Percentiles rank a stretch among this genome's conserved stretches.
These are phyloP conservation scores for Sisymbrium irio DNA, from an alignment of 345 rosid species.

Conservation along the genomic window DNA sequence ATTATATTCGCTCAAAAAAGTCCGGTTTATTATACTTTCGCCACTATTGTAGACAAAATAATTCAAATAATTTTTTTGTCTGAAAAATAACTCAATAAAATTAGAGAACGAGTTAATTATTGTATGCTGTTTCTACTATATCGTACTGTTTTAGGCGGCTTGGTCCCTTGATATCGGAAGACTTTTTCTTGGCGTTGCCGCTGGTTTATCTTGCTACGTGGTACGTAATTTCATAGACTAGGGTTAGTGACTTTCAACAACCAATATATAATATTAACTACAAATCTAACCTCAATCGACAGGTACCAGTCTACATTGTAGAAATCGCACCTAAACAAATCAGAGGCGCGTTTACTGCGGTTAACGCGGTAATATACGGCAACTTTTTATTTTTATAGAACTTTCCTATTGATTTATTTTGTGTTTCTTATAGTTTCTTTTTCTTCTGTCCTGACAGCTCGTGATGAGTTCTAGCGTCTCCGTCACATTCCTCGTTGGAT, in stretches of 20 bases:
- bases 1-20: too few species aligned
- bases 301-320: slow-evolving; percentile 82
- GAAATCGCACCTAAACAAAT: slow-evolving; percentile 74
- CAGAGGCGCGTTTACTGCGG: slow-evolving; percentile 71
- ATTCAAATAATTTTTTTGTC: neutral
- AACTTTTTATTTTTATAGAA: too few species aligned
- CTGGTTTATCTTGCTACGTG: slow-evolving; percentile 76
- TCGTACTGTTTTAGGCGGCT: slow-evolving; percentile 37
- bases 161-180: slow-evolving; percentile 72
- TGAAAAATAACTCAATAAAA: neutral
- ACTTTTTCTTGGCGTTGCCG: slow-evolving; percentile 63
- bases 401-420: neutral
- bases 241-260: neutral
- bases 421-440: neutral
- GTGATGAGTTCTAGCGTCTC: slow-evolving; percentile 69
- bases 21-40: neutral
- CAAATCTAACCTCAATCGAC: neutral
- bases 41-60: neutral
- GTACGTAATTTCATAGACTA: slow-evolving; percentile 37
- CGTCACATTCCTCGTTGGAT: slow-evolving; percentile 60
- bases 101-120: neutral
- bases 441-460: slow-evolving; percentile 36
- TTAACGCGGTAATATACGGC: slow-evolving; percentile 32
- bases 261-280: neutral
- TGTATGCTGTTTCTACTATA: slow-evolving; percentile 6